Evolutionary conservation across 2,329 filamentous ascomycete species (phyloP).

Genomic region (Venturia pyrina): DNA sequence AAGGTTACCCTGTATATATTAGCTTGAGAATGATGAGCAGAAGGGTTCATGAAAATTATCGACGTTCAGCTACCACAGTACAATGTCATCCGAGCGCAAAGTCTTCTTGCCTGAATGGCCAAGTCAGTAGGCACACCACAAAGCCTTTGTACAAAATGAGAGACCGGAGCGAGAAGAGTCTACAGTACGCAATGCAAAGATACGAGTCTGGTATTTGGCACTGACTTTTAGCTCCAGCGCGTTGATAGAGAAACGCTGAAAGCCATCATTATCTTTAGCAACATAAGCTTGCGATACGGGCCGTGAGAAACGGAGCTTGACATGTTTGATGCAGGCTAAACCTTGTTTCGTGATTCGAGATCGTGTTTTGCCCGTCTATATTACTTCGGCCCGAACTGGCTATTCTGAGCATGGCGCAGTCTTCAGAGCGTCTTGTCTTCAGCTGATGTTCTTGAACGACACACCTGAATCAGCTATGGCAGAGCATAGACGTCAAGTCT

Average conservation of each 20-base stretch:
- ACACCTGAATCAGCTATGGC: no score
- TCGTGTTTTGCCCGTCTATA: not conserved
- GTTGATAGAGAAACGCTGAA: not conserved
- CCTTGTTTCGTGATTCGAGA: not conserved
- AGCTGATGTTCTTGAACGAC: no score
- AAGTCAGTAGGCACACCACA: not conserved
- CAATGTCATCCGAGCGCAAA: not conserved
- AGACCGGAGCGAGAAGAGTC: not conserved
- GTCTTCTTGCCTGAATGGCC: not conserved
- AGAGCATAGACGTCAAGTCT: no score
- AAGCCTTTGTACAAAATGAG: not conserved
- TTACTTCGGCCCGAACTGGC: not conserved
- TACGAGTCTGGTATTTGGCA: not conserved
- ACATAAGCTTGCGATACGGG: not conserved
- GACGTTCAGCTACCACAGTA: not conserved
- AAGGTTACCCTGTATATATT: not conserved
- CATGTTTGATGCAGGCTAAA: not conserved
- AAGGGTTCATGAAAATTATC: not conserved
- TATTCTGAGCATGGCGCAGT: constrained; percentile 3
- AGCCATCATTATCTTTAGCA: not conserved
- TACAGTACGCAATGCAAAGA: not conserved
- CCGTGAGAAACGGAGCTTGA: not conserved
- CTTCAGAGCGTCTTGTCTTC: not conserved
- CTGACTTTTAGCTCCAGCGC: not conserved
- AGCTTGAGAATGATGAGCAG: not conserved